Conservation (phyloP, 306 rosid species). For the Rosa lucieae region DNA sequence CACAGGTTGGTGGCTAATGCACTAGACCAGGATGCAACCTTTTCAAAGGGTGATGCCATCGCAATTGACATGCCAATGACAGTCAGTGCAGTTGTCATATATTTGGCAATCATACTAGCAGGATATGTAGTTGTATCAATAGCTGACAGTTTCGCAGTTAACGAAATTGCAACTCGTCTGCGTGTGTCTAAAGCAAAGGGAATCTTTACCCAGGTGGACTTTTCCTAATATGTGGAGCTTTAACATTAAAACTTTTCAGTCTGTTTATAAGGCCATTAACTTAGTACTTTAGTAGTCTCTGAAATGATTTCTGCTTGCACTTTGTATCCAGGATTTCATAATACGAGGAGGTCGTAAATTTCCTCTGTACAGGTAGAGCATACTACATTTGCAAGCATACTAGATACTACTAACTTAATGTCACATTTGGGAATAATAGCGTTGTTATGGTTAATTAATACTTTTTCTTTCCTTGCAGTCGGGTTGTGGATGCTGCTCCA, state of each 20-base stretch:
- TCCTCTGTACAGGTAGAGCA: slow-evolving; percentile 75
- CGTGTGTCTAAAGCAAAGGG: slow-evolving; percentile 76
- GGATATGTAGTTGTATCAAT: slow-evolving; percentile 86
- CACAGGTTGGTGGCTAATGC: slow-evolving; percentile 82
- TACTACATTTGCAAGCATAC: slow-evolving; percentile 8
- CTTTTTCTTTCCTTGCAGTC: slow-evolving; percentile 47
- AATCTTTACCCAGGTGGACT: slow-evolving; percentile 76
- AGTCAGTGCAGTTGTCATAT: slow-evolving; percentile 68
- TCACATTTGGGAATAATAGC: neutral
- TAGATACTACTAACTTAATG: neutral
- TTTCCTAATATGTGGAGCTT: neutral
- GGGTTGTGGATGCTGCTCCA: slow-evolving; percentile 64
- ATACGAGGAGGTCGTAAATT: slow-evolving; percentile 72
- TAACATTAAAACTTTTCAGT: neutral
- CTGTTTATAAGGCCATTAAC: neutral
- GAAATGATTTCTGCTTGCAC: slow-evolving; percentile 20
- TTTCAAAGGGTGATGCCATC: slow-evolving; percentile 83
- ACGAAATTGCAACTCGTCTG: slow-evolving; percentile 75
- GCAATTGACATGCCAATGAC: slow-evolving; percentile 96
- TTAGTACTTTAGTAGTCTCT: neutral
- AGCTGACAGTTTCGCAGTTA: slow-evolving; percentile 87
- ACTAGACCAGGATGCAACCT: slow-evolving; percentile 41
- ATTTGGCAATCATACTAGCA: slow-evolving; percentile 70
- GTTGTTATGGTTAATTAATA: slow-evolving; percentile 5
- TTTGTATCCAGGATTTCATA: slow-evolving; percentile 80